These are phyloP conservation scores for Metschnikowia anglica DNA, from an alignment of 805 yeast genomes.

Conservation along the genomic window DNA sequence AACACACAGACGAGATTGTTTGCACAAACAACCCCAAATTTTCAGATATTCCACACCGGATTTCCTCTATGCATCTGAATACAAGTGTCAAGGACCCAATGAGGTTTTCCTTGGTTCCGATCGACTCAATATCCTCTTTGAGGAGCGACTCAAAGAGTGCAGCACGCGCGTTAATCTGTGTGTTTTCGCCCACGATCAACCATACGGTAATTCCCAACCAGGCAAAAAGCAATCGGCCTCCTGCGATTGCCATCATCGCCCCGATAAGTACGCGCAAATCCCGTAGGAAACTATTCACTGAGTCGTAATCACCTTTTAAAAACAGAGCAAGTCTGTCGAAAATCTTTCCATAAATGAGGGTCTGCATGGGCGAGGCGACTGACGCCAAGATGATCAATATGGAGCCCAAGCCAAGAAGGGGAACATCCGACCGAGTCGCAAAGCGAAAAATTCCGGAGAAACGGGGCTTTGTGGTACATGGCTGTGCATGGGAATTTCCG, in stretches of 20 bases:
- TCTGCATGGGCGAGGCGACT: slow-evolving; percentile 55
- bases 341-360: slow-evolving; percentile 65
- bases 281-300: slow-evolving; percentile 21
- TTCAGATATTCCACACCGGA: slow-evolving; percentile 66
- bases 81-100: slow-evolving; percentile 65
- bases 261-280: slow-evolving; percentile 31
- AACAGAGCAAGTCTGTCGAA: slow-evolving; percentile 42
- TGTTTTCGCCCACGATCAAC: slow-evolving; percentile 71
- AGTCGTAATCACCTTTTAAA: slow-evolving; percentile 30
- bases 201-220: slow-evolving; percentile 62
- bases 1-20: slow-evolving; percentile 50
- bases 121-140: slow-evolving; percentile 55
- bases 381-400: slow-evolving; percentile 52
- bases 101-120: slow-evolving; percentile 53
- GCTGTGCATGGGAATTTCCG: not conserved
- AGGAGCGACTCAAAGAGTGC: slow-evolving; percentile 47
- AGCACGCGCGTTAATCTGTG: slow-evolving; percentile 56
- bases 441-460: slow-evolving; percentile 16
- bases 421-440: slow-evolving; percentile 13
- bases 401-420: slow-evolving; percentile 12
- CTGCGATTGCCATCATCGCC: slow-evolving; percentile 35
- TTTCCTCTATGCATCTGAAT: slow-evolving; percentile 73
- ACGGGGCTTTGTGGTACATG: not conserved
- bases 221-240: slow-evolving; percentile 29
- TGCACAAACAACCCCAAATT: slow-evolving; percentile 58